Percentiles rank a stretch among this genome's conserved stretches.
Conservation (phyloP, 225 moss, liverwort and hornwort species). For the Pseudisothecium myosuroides region DNA sequence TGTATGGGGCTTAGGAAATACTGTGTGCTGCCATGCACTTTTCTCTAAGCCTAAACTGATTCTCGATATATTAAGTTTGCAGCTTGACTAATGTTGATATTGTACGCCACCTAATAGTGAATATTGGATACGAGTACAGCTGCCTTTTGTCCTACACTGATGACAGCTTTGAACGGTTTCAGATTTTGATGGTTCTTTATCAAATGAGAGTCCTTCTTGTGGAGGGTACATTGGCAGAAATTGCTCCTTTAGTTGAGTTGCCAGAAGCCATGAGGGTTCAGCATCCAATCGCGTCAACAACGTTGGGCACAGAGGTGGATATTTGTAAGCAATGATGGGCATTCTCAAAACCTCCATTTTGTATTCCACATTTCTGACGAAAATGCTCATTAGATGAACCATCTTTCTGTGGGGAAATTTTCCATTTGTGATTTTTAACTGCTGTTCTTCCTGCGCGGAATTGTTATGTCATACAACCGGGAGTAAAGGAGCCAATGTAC, state of each 20-base stretch:
- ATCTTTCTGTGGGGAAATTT: not conserved
- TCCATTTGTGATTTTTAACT: not conserved
- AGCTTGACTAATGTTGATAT: not conserved
- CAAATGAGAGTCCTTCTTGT: conserved; percentile 72
- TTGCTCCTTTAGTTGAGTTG: conserved; percentile 50
- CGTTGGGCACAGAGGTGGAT: conserved; percentile 69
- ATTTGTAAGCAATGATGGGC: conserved; percentile 45
- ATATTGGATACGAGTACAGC: not conserved
- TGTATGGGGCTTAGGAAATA: not conserved
- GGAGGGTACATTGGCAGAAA: conserved; percentile 55
- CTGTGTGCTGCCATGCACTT: not conserved
- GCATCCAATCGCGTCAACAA: conserved; percentile 30
- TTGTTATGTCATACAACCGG: not conserved
- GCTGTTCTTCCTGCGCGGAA: not conserved
- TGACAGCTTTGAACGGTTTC: conserved; percentile 9
- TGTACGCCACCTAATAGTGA: not conserved
- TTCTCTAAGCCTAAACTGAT: not conserved
- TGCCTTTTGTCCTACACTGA: not conserved
- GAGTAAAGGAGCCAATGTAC: not conserved
- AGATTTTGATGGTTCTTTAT: conserved; percentile 90
- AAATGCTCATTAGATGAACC: not conserved
- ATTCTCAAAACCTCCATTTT: not conserved
- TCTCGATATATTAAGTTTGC: not conserved
- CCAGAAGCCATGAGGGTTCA: conserved; percentile 35
- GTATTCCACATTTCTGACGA: not conserved